Base-by-base conservation (phyloP, 805 yeast genomes). In the Pachysolen tannophilus region DNA sequence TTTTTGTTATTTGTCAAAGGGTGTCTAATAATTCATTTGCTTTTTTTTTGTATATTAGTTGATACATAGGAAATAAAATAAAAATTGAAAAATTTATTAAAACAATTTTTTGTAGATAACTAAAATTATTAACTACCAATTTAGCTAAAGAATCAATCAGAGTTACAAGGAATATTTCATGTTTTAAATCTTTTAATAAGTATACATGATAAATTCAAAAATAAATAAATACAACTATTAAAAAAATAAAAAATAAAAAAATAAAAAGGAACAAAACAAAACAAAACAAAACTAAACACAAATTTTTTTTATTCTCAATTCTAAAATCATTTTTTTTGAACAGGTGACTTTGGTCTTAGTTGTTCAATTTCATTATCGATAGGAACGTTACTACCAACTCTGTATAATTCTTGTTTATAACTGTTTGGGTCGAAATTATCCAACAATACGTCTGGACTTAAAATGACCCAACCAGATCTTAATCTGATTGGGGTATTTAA, bases 391-490 rank as follows among this genome's bases (percentile, higher is more conserved):
- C 48, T 56, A 32, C 74, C 85, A 39, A 65, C 55, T 32, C 41
- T 43, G 14, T 48, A 47, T 9, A 74, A 61, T 26, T 72, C 74
- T 14, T 48, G 48, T 34, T 63, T 61, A 50, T 70, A 80, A 7
- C 52, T 50, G 3, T 43, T 43, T 3, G 78, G 66, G 5, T 63
- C 62, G 42, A 88, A 84, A 50, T 84, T 85, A 52, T 84, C 74
- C 20, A 85, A 50, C 44, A 85, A 55, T 3, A 82, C 75, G 56
- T 87, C 95, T 1, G 96, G 96, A 47, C 87, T 71, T 69, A 84
- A 64, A 8, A 87, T 72, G 4, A 85, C 92, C 97, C 97, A 88
- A 5, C 97, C 97, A 8, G 76, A 78, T 49, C 96, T 73, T 41
- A 74, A 54, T 43, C 67, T 69, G 14, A 82, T 72, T 21, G 82